A percentile compares a stretch with the other conserved stretches of the same genome.
Evolutionary conservation across 192 early-diverging fungal genomes (phyloP).

Genomic region (Entomortierella chlamydospora): DNA sequence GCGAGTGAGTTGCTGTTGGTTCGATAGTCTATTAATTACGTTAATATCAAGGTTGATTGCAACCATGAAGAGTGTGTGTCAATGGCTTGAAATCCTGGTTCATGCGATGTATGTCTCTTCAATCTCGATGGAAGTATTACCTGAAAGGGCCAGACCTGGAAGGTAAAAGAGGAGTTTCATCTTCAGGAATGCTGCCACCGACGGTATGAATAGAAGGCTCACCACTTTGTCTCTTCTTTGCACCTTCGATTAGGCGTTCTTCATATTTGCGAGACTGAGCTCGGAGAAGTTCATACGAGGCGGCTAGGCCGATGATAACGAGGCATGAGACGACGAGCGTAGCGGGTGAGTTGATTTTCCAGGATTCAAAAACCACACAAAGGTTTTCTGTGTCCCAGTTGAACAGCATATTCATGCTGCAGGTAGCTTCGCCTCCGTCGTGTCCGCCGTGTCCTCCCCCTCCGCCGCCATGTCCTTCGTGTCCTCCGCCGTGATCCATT

Average conservation of each 20-base stretch:
- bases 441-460: constrained; percentile 33
- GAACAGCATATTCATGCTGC: constrained; percentile 74
- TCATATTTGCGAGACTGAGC: constrained; percentile 49
- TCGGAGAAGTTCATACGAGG: constrained; percentile 63
- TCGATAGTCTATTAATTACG: constrained; percentile 58
- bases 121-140: background rate
- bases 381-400: constrained; percentile 82
- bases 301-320: constrained; percentile 61
- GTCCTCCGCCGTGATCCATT: constrained; percentile 53
- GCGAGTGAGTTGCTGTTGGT: constrained; percentile 64
- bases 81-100: background rate
- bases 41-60: background rate
- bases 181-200: constrained; percentile 10
- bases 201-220: constrained; percentile 8
- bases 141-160: constrained; percentile 9
- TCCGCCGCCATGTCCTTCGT: constrained; percentile 62
- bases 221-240: constrained; percentile 27
- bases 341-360: constrained; percentile 70
- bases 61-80: background rate
- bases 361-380: constrained; percentile 82
- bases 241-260: constrained; percentile 40
- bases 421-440: constrained; percentile 21
- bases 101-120: too few species aligned
- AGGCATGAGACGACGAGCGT: constrained; percentile 71
- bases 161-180: constrained; percentile 35